Evolutionary conservation across 768 basidiomycete species (phyloP), one percentile per base, ranked within the genome.

Genomic region (Nidularia sp.): DNA sequence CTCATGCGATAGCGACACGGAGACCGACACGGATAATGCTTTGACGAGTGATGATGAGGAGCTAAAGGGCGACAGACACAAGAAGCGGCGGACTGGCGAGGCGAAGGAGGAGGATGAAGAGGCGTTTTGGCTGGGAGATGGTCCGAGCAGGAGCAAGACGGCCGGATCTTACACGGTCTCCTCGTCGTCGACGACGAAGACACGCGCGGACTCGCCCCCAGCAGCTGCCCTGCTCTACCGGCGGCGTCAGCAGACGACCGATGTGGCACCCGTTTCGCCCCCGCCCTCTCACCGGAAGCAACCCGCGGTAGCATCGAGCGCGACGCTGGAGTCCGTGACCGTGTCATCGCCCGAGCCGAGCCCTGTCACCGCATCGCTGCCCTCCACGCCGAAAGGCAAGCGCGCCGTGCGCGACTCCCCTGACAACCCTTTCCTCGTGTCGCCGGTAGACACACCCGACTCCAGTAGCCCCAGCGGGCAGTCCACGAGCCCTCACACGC

Each of bases 371-470:
- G 65, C 68, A 50, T 72, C 73, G 9, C 72, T 74, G 6, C 74
- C 75, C n/a, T 61, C 62, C 8, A 76, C 77, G 5, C 63, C 74
- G 1, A 39, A 56, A 62, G 56, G 63, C 64, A 39, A 60, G 60
- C 50, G 68, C 73, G 42, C 65, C 69, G 47, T 62, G 51, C 80
- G 82, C 13, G 85, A 87, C 63, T 85, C 86, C 2, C 86, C 85
- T 1, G 76, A 84, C 55, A 89, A 89, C 53, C 87, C 88, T 0
- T 89, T 90, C 72, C 72, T 89, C 8, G 70, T 67, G 25, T 75
- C 75, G 1, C 71, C 75, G 13, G 57, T 64, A 36, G 64, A 60
- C 25, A 70, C 69, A 7, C 64, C 66, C 0, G 63, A 67, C 31
- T 68, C 60, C 48, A 49, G 60, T 3, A 63, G 66, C 25, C 61